Percentiles rank a stretch among this genome's conserved stretches.
Conservation (phyloP, 2,329 filamentous ascomycete species). For the Colletotrichum shisoi region DNA sequence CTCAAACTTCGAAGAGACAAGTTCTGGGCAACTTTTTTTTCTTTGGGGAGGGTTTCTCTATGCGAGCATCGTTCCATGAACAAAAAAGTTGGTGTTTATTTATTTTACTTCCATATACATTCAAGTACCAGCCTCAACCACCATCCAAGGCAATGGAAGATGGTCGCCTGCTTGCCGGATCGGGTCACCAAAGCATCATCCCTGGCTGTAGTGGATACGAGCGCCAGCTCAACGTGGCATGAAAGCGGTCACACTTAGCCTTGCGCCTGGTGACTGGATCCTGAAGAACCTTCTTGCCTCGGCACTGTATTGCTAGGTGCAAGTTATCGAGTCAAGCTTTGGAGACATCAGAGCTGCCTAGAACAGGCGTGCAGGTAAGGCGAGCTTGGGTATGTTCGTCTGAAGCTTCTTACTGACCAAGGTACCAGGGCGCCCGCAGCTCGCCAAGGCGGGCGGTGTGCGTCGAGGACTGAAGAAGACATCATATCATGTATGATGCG, state of each 20-base stretch:
- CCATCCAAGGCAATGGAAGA: neutral
- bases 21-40: constrained; percentile 11
- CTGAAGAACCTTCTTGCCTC: constrained; percentile 8
- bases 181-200: neutral
- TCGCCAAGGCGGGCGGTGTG: neutral
- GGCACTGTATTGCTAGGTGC: constrained; percentile 14
- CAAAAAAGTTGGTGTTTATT: neutral
- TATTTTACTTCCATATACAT: neutral
- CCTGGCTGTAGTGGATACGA: neutral
- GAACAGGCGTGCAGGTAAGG: constrained; percentile 1
- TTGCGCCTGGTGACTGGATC: constrained; percentile 26
- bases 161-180: neutral
- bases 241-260: neutral
- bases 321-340: constrained; percentile 11
- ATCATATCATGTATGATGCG: neutral
- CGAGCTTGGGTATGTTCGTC: constrained; percentile 17
- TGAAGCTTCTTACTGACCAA: constrained; percentile 24
- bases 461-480: neutral
- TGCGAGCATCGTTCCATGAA: too few relatives aligned
- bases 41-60: too few relatives aligned
- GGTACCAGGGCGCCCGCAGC: neutral
- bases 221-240: neutral
- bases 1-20: constrained; percentile 8
- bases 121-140: neutral
- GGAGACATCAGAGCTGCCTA: neutral